Percentiles rank a stretch among this genome's conserved stretches.
Conservation (phyloP, 2,329 filamentous ascomycete species). For the Botryosphaeria dothidea region DNA sequence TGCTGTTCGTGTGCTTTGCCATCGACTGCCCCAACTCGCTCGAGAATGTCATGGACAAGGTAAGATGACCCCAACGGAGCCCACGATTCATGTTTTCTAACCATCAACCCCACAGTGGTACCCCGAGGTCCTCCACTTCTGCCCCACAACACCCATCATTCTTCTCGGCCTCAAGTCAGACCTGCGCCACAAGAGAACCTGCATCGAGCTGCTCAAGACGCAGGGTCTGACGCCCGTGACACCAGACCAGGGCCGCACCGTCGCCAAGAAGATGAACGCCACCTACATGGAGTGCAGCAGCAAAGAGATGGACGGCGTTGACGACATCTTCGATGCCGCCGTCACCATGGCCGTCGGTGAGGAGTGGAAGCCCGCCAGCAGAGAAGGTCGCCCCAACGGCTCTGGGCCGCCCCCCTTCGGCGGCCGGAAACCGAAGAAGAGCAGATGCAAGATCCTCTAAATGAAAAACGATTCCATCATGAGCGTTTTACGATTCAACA, state of each 20-base stretch:
- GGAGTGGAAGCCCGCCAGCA: conserved; percentile 40
- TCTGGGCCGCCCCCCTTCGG: conserved; percentile 27
- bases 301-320: conserved; percentile 94
- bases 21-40: conserved; percentile 98
- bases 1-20: conserved; percentile 98
- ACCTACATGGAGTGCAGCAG: conserved; percentile 98
- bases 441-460: conserved; percentile 42
- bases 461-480: not conserved
- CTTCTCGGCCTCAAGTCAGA: conserved; percentile 97
- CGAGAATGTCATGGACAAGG: conserved; percentile 99
- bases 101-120: conserved; percentile 71
- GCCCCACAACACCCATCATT: conserved; percentile 92
- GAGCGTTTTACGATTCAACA: conserved; percentile 11
- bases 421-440: conserved; percentile 40
- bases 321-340: conserved; percentile 92
- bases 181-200: conserved; percentile 90
- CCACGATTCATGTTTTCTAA: conserved; percentile 21
- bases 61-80: conserved; percentile 44
- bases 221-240: conserved; percentile 96
- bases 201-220: conserved; percentile 97
- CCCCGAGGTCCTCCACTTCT: conserved; percentile 98
- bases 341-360: conserved; percentile 87
- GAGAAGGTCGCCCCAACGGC: not conserved
- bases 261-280: conserved; percentile 91
- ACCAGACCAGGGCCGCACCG: conserved; percentile 80